A percentile compares a stretch with the other conserved stretches of the same genome.
These are phyloP conservation scores for Neurospora sp. DNA, from an alignment of 495 filamentous ascomycete species.

Conservation along the genomic window DNA sequence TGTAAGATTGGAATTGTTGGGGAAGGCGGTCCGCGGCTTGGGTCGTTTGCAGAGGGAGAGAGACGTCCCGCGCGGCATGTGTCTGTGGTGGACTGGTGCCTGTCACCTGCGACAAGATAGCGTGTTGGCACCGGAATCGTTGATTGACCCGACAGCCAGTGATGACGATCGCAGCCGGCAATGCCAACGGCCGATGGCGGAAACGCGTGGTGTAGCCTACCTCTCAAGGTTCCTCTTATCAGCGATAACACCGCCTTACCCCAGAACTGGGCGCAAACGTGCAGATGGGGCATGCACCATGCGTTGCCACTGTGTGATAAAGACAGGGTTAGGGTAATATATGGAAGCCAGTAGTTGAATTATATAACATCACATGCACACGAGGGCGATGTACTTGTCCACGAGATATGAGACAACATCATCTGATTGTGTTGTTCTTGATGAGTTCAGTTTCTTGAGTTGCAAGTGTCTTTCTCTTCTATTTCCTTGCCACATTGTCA, in stretches of 20 bases:
- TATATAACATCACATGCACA: not conserved
- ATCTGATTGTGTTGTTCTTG: not conserved
- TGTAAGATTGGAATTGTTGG: not conserved
- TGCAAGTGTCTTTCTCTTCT: not conserved
- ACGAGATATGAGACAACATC: not conserved
- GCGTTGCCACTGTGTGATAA: not conserved
- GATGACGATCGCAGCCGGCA: not conserved
- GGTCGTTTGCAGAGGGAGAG: not conserved
- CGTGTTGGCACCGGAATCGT: not conserved
- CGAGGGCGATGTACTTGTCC: not conserved
- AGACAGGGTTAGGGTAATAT: not conserved
- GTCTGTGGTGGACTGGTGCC: not conserved
- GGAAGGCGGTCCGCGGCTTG: not conserved
- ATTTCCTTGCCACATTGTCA: not conserved
- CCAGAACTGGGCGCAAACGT: not conserved
- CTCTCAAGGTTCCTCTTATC: not conserved
- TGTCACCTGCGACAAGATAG: not conserved
- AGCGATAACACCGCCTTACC: not conserved
- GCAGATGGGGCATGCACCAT: not conserved
- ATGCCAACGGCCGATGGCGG: not conserved
- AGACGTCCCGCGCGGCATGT: not conserved
- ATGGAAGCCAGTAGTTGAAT: not conserved
- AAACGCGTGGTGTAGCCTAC: not conserved
- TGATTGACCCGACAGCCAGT: not conserved
- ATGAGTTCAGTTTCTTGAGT: not conserved